Evolutionary conservation across 345 rosid species (phyloP), one percentile per base, ranked within the genome.

Genomic region (Eucalyptus sp.): DNA sequence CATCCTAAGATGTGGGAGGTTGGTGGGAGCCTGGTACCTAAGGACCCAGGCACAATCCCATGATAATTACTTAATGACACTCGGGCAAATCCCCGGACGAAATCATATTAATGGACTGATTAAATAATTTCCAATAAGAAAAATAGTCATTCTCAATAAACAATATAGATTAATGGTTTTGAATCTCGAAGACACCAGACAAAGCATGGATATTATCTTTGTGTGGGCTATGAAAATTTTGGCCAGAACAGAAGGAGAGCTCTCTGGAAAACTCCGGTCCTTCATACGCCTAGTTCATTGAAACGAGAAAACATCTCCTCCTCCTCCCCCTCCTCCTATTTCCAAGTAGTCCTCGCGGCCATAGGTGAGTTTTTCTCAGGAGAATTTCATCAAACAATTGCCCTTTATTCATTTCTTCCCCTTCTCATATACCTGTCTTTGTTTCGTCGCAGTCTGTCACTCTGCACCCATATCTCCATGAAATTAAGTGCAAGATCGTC

Each of bases 391-490:
- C 90, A 89, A 92, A 87, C 87, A 49, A 13, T n/a, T 62, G 64
- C 29, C 46, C 58, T 81, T 37, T 81, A 43, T 68, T 48, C 48
- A 44, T 54, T 27, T 89, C 46, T 20, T 44, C 43, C 41, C 33
- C 50, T 86, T 24, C 62, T 56, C 62, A 22, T 58, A 8, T 24
- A n/a, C 62, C 33, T 22, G 50, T 37, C 11, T 24, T 54, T n/a
- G 51, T 79, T 60, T 71, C 71, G 24, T 88, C 64, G 91, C 94
- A 97, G 99, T 95, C 98, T 10, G 99, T 97, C 71, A 95, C 99
- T 29, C 91, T 97, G 88, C 98, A 97, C 94, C 97, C 99, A 44
- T 96, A 97, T 92, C 98, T 97, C 33, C 99, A 98, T 29, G 99
- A 97, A 89, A 94, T 97, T 89, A 97, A 97, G 94, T 96, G 99